Percentiles rank a stretch among this genome's conserved stretches.
Evolutionary conservation across 2,329 filamentous ascomycete species (phyloP).

Genomic region (Nemania serpens): DNA sequence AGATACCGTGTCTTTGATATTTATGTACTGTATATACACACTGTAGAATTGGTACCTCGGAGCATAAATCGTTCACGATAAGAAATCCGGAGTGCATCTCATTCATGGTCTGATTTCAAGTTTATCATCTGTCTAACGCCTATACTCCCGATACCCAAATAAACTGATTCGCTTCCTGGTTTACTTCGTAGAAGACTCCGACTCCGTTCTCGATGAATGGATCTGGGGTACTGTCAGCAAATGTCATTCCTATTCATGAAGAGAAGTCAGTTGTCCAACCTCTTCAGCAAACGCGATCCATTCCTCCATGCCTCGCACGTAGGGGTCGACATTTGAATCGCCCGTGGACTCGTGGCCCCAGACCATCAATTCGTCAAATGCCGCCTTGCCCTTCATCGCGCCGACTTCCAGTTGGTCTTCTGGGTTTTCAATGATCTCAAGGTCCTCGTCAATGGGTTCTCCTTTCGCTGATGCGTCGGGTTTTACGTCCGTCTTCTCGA

Average conservation of each 20-base stretch:
- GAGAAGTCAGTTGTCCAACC: constrained; percentile 46
- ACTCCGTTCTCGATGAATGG: constrained; percentile 40
- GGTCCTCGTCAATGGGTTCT: constrained; percentile 41
- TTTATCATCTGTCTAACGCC: neutral
- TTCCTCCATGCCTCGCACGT: constrained; percentile 76
- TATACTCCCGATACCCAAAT: neutral
- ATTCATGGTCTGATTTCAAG: neutral
- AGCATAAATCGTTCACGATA: too few relatives aligned
- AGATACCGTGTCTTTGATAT: neutral
- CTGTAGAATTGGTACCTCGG: neutral
- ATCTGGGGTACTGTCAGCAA: constrained; percentile 38
- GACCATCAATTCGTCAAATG: constrained; percentile 77
- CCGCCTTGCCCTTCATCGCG: constrained; percentile 64
- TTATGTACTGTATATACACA: neutral
- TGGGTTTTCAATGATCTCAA: constrained; percentile 51
- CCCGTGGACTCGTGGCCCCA: constrained; percentile 79
- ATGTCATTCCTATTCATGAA: neutral
- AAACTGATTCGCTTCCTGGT: neutral
- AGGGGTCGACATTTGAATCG: constrained; percentile 67
- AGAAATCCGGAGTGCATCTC: too few relatives aligned
- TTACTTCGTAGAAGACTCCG: constrained; percentile 19
- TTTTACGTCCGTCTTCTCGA: constrained; percentile 51
- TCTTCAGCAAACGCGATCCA: constrained; percentile 77
- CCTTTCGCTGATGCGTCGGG: constrained; percentile 36
- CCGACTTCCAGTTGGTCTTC: constrained; percentile 55